phyloP scores from a whole-genome alignment of 257 asterid genomes.

The Capsicum pubescens region DNA sequence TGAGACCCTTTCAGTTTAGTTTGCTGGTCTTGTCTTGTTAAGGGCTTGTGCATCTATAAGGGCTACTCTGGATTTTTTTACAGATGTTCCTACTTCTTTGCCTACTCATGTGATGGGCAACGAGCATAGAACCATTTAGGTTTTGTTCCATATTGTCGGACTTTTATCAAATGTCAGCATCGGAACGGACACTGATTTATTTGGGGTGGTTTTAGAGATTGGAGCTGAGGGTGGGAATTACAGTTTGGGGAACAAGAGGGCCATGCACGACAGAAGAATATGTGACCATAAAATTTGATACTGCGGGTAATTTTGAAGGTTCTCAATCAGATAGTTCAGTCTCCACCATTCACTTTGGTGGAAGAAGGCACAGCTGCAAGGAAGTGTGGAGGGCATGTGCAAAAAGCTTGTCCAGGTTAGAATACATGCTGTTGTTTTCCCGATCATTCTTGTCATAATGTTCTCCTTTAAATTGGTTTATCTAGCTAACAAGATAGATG shows the following conservation, averaged over 20 bases:
- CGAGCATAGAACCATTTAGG: constrained; percentile 47
- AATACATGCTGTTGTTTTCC: neutral
- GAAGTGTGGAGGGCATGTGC: constrained; percentile 51
- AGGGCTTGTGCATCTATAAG: constrained; percentile 44
- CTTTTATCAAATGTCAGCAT: constrained; percentile 42
- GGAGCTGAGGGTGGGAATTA: constrained; percentile 36
- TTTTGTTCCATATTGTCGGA: constrained; percentile 49
- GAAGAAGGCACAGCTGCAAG: constrained; percentile 38
- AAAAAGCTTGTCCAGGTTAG: constrained; percentile 51
- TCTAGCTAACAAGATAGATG: neutral
- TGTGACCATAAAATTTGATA: constrained; percentile 43
- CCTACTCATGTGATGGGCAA: constrained; percentile 48
- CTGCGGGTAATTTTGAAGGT: constrained; percentile 44
- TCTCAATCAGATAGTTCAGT: constrained; percentile 35
- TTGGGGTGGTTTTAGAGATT: constrained; percentile 41
- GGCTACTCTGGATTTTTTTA: constrained; percentile 41
- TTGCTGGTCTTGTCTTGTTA: constrained; percentile 44
- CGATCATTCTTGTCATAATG: neutral
- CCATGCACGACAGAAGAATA: constrained; percentile 34
- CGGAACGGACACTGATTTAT: constrained; percentile 41
- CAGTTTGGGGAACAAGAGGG: constrained; percentile 43
- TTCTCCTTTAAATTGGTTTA: neutral
- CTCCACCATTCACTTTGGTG: constrained; percentile 36
- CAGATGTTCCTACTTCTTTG: constrained; percentile 39
- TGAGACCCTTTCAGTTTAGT: constrained; percentile 43